Percentiles rank a stretch among this genome's conserved stretches.
These are phyloP conservation scores for Claviceps pazoutovae DNA, from an alignment of 2,329 filamentous ascomycete species.

Conservation along the genomic window DNA sequence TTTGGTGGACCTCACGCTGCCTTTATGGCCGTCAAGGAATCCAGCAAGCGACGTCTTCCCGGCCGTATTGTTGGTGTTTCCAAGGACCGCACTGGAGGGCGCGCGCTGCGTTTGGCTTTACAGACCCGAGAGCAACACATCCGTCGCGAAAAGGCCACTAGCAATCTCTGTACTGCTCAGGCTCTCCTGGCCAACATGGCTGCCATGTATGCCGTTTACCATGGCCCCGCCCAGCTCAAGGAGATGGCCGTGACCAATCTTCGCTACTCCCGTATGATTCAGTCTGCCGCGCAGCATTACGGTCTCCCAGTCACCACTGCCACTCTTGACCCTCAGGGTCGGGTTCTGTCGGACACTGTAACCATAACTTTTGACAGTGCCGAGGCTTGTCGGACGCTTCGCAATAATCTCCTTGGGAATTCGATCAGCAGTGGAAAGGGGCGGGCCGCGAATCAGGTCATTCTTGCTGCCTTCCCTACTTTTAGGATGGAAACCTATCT, in stretches of 20 bases:
- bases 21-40: slow-evolving; percentile 85
- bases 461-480: slow-evolving; percentile 15
- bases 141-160: slow-evolving; percentile 88
- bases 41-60: slow-evolving; percentile 88
- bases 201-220: slow-evolving; percentile 87
- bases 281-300: slow-evolving; percentile 45
- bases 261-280: slow-evolving; percentile 54
- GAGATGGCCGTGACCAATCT: slow-evolving; percentile 70
- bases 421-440: slow-evolving; percentile 66
- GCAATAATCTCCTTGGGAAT: slow-evolving; percentile 30
- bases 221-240: slow-evolving; percentile 72
- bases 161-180: slow-evolving; percentile 94
- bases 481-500: slow-evolving; percentile 12
- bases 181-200: slow-evolving; percentile 91
- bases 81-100: slow-evolving; percentile 73
- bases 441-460: slow-evolving; percentile 12
- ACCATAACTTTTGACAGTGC: slow-evolving; percentile 37
- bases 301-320: slow-evolving; percentile 50
- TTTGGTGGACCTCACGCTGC: slow-evolving; percentile 92
- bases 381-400: slow-evolving; percentile 10
- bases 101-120: slow-evolving; percentile 68
- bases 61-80: slow-evolving; percentile 83
- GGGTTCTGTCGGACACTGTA: slow-evolving; percentile 67
- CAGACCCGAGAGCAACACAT: slow-evolving; percentile 96
- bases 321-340: slow-evolving; percentile 40